Base-by-base conservation (phyloP, 495 filamentous ascomycete genomes). In the Thermothielavioides terrestris region DNA sequence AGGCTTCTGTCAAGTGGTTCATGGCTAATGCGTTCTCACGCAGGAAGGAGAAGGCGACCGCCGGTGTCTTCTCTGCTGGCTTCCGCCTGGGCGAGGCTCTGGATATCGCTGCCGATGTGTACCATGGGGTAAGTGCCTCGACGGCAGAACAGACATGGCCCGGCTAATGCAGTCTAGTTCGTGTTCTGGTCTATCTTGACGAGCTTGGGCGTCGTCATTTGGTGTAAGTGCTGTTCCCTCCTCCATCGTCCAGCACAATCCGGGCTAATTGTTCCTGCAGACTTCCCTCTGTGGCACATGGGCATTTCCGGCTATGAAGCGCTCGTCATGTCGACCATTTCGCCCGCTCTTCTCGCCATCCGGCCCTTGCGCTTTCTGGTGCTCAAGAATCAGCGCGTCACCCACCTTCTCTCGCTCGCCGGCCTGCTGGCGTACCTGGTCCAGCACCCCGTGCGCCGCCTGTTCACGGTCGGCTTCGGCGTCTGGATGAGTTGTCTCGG, bases 201-300 rank as follows among this genome's bases (percentile, higher is more conserved):
- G 49, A 85, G 87, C 43, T 74, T 99, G 43, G 88, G 86, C 32
- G 73, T 97, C 25, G 74, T 84, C 30, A 83, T 97, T 22, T 99
- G 94, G 94, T 99, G 86, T 91, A 79, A 78, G 86, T 66, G 25
- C n/a, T 6, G 6, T 17, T 17, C 31, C 15, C 21, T 1, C 14
- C 14, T 28, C 35, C 10, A 35, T 26, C 20, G 6, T 3, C 17
- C 11, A 21, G 27, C 14, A 26, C 15, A 6, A 14, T 18, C 1
- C 12, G 37, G 41, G 32, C n/a, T n/a, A n/a, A n/a, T n/a, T n/a
- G n/a, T 41, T 37, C 28, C n/a, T 4, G 2, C 53, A 89, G 86
- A 94, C 63, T 99, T 99, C 61, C 92, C 92, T 14, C 78, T 99
- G n/a, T 99, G 94, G 94, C 81, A 96, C 65, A 97, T 99, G 94